These are phyloP conservation scores for Dactylellina drechsleri DNA, from an alignment of 2,329 filamentous ascomycete species.

Conservation along the genomic window DNA sequence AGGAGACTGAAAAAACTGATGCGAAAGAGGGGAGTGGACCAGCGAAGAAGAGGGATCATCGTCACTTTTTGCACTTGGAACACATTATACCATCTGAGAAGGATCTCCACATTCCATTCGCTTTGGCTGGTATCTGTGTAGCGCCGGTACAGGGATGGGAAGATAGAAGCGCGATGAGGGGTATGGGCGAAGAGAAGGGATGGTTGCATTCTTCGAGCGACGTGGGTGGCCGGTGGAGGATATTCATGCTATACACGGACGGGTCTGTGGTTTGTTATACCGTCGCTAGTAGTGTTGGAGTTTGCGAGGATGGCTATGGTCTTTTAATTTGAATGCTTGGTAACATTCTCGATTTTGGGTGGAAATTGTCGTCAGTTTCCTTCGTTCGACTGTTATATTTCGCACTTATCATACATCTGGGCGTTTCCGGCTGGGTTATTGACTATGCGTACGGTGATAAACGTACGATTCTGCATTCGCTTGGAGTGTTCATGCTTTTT, in stretches of 20 bases:
- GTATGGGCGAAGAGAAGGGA: constrained; percentile 56
- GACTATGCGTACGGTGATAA: too few relatives aligned
- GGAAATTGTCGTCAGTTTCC: too few relatives aligned
- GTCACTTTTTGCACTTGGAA: constrained; percentile 38
- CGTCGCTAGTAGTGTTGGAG: constrained; percentile 66
- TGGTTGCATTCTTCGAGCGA: constrained; percentile 48
- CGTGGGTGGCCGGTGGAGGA: constrained; percentile 68
- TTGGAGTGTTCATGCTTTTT: background rate
- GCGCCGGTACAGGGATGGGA: constrained; percentile 40
- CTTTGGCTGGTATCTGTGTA: constrained; percentile 33
- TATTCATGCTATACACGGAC: constrained; percentile 78
- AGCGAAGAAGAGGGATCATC: constrained; percentile 4
- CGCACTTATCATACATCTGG: too few relatives aligned
- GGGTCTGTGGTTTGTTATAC: constrained; percentile 75
- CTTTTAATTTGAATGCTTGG: constrained; percentile 15
- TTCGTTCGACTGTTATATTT: too few relatives aligned
- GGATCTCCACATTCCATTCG: constrained; percentile 24
- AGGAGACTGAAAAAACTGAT: constrained; percentile 65
- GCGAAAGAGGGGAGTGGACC: constrained; percentile 6
- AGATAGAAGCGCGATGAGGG: constrained; percentile 21
- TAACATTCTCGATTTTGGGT: too few relatives aligned
- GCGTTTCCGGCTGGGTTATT: too few relatives aligned
- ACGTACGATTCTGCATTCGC: background rate
- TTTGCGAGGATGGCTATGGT: constrained; percentile 57
- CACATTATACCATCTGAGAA: constrained; percentile 28